These are phyloP conservation scores for Oryza nivara DNA, from an alignment of 176 grass and related monocot species.

Conservation along the genomic window DNA sequence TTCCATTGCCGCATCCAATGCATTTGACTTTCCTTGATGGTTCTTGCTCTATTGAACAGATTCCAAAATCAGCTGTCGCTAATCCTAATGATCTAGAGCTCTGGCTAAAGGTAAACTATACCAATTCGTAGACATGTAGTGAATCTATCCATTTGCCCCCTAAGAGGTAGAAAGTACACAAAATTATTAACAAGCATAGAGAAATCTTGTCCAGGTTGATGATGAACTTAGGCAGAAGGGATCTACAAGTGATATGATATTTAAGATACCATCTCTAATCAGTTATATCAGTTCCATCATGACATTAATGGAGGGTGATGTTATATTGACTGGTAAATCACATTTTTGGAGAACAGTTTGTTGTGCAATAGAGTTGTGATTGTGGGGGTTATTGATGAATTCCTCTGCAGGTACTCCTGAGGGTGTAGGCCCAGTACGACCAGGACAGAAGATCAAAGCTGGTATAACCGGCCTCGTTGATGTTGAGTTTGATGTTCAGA, in stretches of 20 bases:
- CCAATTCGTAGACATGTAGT: constrained; percentile 1
- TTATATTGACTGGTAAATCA: constrained; percentile 83
- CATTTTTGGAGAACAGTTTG: background rate
- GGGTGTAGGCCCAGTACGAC: constrained; percentile 78
- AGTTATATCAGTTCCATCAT: constrained; percentile 95
- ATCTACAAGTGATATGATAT: constrained; percentile 89
- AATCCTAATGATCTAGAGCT: constrained; percentile 88
- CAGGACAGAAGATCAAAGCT: constrained; percentile 89
- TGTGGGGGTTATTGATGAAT: background rate
- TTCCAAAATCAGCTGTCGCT: constrained; percentile 78
- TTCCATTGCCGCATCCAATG: background rate
- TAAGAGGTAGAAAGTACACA: background rate
- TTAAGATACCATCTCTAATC: constrained; percentile 92
- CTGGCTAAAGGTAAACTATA: constrained; percentile 78
- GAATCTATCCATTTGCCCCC: background rate
- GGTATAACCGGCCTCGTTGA: constrained; percentile 92
- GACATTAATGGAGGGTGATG: constrained; percentile 90
- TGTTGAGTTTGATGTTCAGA: constrained; percentile 89
- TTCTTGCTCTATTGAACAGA: constrained; percentile 47
- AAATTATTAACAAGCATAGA: constrained; percentile 7
- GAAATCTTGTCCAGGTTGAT: constrained; percentile 61
- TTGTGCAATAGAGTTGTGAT: background rate
- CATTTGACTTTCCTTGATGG: background rate
- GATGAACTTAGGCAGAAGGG: constrained; percentile 92
- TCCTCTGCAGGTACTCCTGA: constrained; percentile 71